Conservation (phyloP, 139 green algal species). For the Micromonas pusilla region DNA sequence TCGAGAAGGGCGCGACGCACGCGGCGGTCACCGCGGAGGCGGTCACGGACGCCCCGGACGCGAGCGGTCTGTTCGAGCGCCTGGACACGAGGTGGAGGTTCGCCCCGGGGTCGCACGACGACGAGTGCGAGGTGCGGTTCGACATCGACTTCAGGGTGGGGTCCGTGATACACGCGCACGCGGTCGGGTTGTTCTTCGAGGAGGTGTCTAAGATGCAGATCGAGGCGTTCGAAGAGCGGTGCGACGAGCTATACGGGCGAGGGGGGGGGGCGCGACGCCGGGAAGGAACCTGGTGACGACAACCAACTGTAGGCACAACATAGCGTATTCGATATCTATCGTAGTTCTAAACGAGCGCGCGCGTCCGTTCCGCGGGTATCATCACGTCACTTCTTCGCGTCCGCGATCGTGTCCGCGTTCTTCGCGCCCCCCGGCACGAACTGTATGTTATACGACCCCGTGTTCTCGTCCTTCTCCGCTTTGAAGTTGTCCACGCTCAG, state of each 20-base stretch:
- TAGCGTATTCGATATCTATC: neutral
- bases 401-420: too few relatives aligned
- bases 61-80: conserved; percentile 72
- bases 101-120: neutral
- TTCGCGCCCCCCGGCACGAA: conserved; percentile 59
- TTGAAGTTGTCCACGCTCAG: conserved; percentile 96
- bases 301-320: too few relatives aligned
- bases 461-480: conserved; percentile 82
- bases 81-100: conserved; percentile 75
- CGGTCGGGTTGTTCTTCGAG: conserved; percentile 49
- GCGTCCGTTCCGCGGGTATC: too few relatives aligned
- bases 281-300: too few relatives aligned
- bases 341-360: neutral
- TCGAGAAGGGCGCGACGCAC: conserved; percentile 45
- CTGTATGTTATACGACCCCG: conserved; percentile 81
- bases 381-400: too few relatives aligned
- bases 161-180: conserved; percentile 61
- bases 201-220: conserved; percentile 82
- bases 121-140: conserved; percentile 61
- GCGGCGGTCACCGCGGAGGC: conserved; percentile 34
- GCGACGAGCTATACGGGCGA: conserved; percentile 61
- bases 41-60: conserved; percentile 35
- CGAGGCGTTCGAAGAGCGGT: conserved; percentile 75
- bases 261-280: too few relatives aligned
- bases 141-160: conserved; percentile 82